These are phyloP conservation scores for Aquilaria sinensis DNA, from an alignment of 345 rosid species.

Conservation along the genomic window DNA sequence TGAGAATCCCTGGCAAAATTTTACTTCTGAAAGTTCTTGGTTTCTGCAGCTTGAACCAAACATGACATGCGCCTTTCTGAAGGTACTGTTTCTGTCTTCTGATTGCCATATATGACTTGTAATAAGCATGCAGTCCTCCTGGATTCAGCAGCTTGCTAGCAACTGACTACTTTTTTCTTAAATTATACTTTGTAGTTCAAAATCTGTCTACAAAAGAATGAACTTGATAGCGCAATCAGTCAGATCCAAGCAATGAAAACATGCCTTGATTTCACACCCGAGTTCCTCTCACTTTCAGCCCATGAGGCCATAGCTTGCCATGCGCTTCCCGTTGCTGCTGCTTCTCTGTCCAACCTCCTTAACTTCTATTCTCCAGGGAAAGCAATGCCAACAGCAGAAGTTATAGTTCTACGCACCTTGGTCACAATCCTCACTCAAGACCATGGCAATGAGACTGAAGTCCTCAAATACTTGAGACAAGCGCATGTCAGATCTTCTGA, in stretches of 20 bases:
- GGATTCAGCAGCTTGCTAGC: conserved; percentile 10
- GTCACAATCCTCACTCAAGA: conserved; percentile 60
- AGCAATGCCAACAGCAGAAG: conserved; percentile 64
- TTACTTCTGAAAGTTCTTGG: conserved; percentile 9
- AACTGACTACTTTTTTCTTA: conserved; percentile 7
- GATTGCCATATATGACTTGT: background rate
- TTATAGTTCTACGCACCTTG: conserved; percentile 76
- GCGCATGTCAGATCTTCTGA: conserved; percentile 55
- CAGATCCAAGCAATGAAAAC: conserved; percentile 72
- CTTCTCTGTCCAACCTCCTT: conserved; percentile 67
- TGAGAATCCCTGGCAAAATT: conserved; percentile 3
- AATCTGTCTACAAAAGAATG: conserved; percentile 60
- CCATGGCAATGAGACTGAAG: conserved; percentile 47
- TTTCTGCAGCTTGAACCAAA: conserved; percentile 89
- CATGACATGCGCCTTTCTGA: conserved; percentile 73
- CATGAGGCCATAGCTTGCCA: conserved; percentile 95
- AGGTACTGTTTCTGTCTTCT: conserved; percentile 44
- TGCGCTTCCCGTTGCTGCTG: conserved; percentile 69
- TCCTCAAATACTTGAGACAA: conserved; percentile 49
- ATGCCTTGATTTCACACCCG: conserved; percentile 81
- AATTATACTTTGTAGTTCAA: conserved; percentile 64
- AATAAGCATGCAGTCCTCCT: background rate
- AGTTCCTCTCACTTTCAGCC: conserved; percentile 77
- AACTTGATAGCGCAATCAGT: conserved; percentile 44
- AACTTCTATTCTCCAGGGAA: conserved; percentile 57